A percentile compares a stretch with the other conserved stretches of the same genome.
Evolutionary conservation across 805 yeast species (phyloP).

Genomic region (Kurtzmaniella fragi): DNA sequence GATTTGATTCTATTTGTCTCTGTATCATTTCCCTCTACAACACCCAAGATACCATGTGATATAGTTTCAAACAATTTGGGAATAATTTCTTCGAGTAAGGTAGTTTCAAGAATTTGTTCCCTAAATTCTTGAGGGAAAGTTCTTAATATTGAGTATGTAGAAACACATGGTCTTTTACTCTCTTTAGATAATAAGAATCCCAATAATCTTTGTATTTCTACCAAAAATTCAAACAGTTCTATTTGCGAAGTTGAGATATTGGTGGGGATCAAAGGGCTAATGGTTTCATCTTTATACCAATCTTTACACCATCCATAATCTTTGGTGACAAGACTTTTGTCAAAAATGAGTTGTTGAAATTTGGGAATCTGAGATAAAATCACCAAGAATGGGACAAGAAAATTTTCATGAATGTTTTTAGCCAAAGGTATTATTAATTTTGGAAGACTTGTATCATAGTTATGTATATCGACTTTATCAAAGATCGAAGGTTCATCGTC

Average conservation of each 20-base stretch:
- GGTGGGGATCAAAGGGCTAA: constrained; percentile 6
- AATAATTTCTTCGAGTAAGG: constrained; percentile 16
- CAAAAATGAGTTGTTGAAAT: constrained; percentile 14
- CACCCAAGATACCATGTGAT: background rate
- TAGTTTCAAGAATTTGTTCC: constrained; percentile 5
- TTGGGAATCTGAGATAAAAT: constrained; percentile 20
- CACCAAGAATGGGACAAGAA: constrained; percentile 22
- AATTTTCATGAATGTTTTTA: constrained; percentile 12
- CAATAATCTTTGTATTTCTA: constrained; percentile 20
- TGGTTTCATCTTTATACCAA: constrained; percentile 13
- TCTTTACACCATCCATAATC: constrained; percentile 12
- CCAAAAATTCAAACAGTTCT: constrained; percentile 9
- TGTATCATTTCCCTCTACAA: constrained; percentile 10
- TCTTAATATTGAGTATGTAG: constrained; percentile 13
- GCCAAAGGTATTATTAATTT: constrained; percentile 1
- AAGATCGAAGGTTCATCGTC: constrained; percentile 2
- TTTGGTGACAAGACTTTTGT: constrained; percentile 3
- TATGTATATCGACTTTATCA: constrained; percentile 1
- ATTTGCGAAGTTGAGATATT: constrained; percentile 2
- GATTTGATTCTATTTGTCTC: constrained; percentile 1
- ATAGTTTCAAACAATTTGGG: constrained; percentile 12
- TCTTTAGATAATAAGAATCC: constrained; percentile 12
- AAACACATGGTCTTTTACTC: constrained; percentile 18
- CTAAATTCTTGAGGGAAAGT: constrained; percentile 15
- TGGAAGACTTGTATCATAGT: background rate